Conservation (phyloP, 805 yeast genomes). For the Teunomyces tritomae region DNA sequence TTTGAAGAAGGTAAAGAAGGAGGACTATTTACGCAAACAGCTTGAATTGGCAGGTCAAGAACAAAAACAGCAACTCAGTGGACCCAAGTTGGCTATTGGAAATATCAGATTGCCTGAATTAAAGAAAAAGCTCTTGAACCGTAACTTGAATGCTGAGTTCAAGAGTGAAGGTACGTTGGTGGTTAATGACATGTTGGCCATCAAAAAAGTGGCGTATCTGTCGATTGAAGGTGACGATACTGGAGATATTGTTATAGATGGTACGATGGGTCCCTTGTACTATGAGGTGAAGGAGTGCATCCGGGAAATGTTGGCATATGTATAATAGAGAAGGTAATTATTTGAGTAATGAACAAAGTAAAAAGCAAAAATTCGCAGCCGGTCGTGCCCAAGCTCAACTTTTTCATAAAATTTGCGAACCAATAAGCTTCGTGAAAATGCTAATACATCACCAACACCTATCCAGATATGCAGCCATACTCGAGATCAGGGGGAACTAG, state of each 20-base stretch:
- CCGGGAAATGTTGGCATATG: slow-evolving; percentile 71
- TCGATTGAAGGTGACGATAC: slow-evolving; percentile 49
- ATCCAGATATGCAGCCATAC: slow-evolving; percentile 40
- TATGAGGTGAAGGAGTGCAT: slow-evolving; percentile 74
- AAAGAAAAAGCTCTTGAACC: slow-evolving; percentile 54
- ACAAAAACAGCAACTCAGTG: slow-evolving; percentile 6
- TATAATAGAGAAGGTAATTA: slow-evolving; percentile 29
- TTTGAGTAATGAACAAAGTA: background rate
- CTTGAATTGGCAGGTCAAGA: slow-evolving; percentile 5
- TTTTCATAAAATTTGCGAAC: slow-evolving; percentile 1
- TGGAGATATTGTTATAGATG: slow-evolving; percentile 85
- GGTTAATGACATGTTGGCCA: slow-evolving; percentile 71
- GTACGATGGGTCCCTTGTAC: slow-evolving; percentile 69
- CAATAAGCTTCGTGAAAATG: slow-evolving; percentile 6
- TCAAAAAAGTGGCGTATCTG: slow-evolving; percentile 58
- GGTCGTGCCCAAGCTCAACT: slow-evolving; percentile 8
- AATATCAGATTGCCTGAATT: slow-evolving; percentile 82
- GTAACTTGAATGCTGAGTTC: slow-evolving; percentile 77
- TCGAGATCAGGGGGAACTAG: slow-evolving; percentile 48
- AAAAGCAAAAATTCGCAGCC: background rate
- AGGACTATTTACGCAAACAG: slow-evolving; percentile 13
- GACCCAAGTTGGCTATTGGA: slow-evolving; percentile 70
- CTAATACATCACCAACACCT: background rate
- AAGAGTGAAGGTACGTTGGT: slow-evolving; percentile 91
- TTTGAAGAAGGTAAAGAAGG: slow-evolving; percentile 21